A percentile compares a stretch with the other conserved stretches of the same genome.
Conservation (phyloP, 192 early-diverging fungal genomes). For the Entophlyctis luteolus region DNA sequence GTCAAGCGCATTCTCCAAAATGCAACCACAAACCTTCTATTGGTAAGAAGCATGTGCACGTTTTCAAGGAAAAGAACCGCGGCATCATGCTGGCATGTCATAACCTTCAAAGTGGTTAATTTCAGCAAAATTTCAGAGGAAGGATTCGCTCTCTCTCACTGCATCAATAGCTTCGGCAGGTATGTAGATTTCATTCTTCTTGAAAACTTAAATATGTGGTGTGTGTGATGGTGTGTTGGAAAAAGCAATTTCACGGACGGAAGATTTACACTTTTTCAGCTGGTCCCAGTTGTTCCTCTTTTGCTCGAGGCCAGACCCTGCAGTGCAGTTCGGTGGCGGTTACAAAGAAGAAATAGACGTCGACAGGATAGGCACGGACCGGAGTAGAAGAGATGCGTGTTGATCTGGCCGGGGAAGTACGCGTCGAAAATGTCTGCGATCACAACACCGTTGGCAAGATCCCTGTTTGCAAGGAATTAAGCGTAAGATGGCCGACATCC, state of each 20-base stretch:
- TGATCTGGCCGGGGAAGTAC: slow-evolving; percentile 44
- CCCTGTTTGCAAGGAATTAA: slow-evolving; percentile 19
- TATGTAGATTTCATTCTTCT: slow-evolving; percentile 35
- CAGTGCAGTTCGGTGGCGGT: too few species aligned
- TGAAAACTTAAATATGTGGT: slow-evolving; percentile 26
- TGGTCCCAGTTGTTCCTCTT: slow-evolving; percentile 48
- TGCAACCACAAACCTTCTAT: slow-evolving; percentile 25
- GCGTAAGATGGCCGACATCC: neutral
- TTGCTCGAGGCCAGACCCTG: slow-evolving; percentile 30
- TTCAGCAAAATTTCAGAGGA: neutral
- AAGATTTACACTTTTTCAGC: slow-evolving; percentile 39
- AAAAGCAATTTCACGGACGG: neutral
- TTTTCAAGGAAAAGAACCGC: slow-evolving; percentile 40
- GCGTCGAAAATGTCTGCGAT: slow-evolving; percentile 48
- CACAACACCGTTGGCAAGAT: slow-evolving; percentile 49
- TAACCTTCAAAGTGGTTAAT: slow-evolving; percentile 19
- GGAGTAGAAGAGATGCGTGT: slow-evolving; percentile 35
- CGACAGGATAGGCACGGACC: slow-evolving; percentile 22
- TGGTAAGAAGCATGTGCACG: slow-evolving; percentile 42
- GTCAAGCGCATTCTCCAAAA: neutral
- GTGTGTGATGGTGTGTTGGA: too few species aligned
- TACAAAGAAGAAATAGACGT: too few species aligned
- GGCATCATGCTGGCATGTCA: slow-evolving; percentile 40
- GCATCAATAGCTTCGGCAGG: slow-evolving; percentile 39
- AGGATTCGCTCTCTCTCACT: slow-evolving; percentile 16